Conservation (phyloP, 78 protist species). For the Dictyostelium capitatum region DNA sequence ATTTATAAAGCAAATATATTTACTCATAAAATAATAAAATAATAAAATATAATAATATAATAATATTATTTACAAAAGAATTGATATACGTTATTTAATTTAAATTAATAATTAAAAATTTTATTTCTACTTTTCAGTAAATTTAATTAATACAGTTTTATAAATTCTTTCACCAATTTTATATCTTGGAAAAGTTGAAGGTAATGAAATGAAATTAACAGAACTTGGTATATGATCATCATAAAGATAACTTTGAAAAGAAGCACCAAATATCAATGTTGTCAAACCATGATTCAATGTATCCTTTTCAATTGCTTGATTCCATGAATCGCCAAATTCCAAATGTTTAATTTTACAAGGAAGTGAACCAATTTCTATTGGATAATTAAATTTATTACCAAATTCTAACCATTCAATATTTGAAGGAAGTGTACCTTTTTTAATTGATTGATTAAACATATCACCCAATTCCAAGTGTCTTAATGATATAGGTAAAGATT, state of each 20-base stretch:
- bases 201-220: constrained; percentile 6
- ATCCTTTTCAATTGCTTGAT: neutral
- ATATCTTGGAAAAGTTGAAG: neutral
- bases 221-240: neutral
- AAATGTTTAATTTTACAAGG: constrained; percentile 7
- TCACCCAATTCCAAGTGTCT: neutral
- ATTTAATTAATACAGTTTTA: constrained; percentile 14
- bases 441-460: neutral
- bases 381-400: neutral
- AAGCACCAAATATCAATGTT: neutral
- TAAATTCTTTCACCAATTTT: constrained; percentile 5
- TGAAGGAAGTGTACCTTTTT: neutral
- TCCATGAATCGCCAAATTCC: neutral
- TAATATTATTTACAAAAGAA: too few relatives aligned
- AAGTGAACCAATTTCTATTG: neutral
- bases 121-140: neutral
- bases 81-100: too few relatives aligned
- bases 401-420: neutral
- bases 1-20: too few relatives aligned
- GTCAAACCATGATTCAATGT: neutral
- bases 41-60: too few relatives aligned
- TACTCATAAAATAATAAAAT: too few relatives aligned
- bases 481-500: neutral
- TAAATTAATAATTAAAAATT: neutral
- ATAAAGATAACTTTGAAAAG: neutral